phyloP scores from a whole-genome alignment of 2,329 filamentous ascomycete genomes.

The Pseudopithomyces maydicus region DNA sequence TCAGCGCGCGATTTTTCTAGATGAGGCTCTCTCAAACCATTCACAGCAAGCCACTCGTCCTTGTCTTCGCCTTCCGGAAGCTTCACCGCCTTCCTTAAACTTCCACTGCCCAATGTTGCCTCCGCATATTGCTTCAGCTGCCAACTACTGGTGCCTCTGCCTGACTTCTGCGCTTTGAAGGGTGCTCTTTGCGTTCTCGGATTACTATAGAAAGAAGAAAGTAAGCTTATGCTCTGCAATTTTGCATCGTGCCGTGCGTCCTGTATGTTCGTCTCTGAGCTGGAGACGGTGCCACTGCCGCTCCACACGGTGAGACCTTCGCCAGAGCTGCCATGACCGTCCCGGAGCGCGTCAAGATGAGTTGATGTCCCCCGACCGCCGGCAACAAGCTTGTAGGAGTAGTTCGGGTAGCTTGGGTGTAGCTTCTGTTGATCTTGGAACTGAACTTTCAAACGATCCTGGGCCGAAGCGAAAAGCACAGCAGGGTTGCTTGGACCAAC shows the following conservation, averaged over 20 bases:
- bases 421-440: slow-evolving; percentile 10
- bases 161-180: slow-evolving; percentile 84
- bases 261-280: slow-evolving; percentile 12
- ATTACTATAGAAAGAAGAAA: slow-evolving; percentile 64
- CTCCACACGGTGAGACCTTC: slow-evolving; percentile 5
- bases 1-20: slow-evolving; percentile 15
- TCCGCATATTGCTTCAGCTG: slow-evolving; percentile 98
- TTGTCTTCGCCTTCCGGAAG: slow-evolving; percentile 95
- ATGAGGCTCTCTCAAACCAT: slow-evolving; percentile 65
- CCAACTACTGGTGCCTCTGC: slow-evolving; percentile 87
- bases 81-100: slow-evolving; percentile 93
- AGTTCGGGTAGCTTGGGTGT: slow-evolving; percentile 43
- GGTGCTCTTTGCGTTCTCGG: slow-evolving; percentile 80
- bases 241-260: slow-evolving; percentile 19
- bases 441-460: slow-evolving; percentile 6
- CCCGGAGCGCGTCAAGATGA: slow-evolving; percentile 5
- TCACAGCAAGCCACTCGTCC: slow-evolving; percentile 98
- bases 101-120: slow-evolving; percentile 92
- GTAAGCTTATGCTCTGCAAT: slow-evolving; percentile 38
- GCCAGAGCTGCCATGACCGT: slow-evolving; percentile 17
- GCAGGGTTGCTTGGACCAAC: background rate
- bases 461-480: slow-evolving; percentile 1
- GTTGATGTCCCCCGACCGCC: slow-evolving; percentile 15
- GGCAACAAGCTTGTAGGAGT: slow-evolving; percentile 32
- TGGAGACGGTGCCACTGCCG: slow-evolving; percentile 17